These are phyloP conservation scores for Silene coronaria DNA, from an alignment of 179 eudicot species.

Conservation along the genomic window DNA sequence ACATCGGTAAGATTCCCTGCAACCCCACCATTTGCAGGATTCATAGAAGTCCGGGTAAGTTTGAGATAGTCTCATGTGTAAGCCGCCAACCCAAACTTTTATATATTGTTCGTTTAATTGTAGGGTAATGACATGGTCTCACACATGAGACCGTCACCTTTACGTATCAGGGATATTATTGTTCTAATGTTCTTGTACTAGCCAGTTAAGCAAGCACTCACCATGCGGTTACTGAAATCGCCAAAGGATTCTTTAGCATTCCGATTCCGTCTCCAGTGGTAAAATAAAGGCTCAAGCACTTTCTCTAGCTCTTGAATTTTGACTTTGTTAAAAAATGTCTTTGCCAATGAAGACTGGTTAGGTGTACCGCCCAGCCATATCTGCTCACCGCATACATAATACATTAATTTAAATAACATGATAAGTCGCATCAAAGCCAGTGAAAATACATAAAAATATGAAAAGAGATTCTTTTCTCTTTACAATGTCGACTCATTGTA, in stretches of 20 bases:
- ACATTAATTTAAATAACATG: neutral
- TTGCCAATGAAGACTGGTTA: constrained; percentile 70
- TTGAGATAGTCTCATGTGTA: too few species aligned
- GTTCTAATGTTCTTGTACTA: neutral
- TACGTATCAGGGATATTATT: too few species aligned
- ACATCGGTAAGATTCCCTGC: constrained; percentile 46
- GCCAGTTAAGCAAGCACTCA: constrained; percentile 24
- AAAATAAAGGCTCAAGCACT: constrained; percentile 87
- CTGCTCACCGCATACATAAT: constrained; percentile 28
- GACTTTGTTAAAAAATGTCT: constrained; percentile 71
- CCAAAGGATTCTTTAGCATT: constrained; percentile 79
- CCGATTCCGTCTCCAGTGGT: constrained; percentile 63
- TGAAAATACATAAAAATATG: neutral
- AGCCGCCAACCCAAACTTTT: too few species aligned
- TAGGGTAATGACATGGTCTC: constrained; percentile 53
- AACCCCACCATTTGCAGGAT: too few species aligned
- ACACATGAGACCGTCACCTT: constrained; percentile 20
- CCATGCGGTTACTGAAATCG: constrained; percentile 74
- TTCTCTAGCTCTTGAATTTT: constrained; percentile 90
- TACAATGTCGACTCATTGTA: neutral
- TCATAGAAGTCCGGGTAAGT: too few species aligned
- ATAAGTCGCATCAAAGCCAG: neutral
- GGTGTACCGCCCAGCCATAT: constrained; percentile 98
- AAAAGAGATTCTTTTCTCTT: neutral
- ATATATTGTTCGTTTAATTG: too few species aligned